These are phyloP conservation scores for Ceriops zippeliana DNA, from an alignment of 345 rosid species.

Conservation along the genomic window DNA sequence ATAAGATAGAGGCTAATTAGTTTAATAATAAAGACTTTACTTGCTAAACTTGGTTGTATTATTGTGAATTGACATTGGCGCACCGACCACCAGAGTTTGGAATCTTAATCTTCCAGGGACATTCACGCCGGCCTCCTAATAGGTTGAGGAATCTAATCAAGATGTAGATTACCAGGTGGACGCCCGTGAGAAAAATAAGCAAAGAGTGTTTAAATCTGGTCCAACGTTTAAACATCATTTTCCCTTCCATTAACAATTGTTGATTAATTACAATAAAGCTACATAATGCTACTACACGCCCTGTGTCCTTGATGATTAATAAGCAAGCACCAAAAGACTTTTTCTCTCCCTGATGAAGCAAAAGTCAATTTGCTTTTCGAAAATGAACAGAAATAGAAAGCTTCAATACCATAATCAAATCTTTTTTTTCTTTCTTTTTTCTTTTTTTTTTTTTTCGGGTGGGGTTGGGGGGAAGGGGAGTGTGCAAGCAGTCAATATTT, in stretches of 20 bases:
- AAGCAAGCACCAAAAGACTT: too few species aligned
- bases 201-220: neutral
- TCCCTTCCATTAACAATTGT: constrained; percentile 18
- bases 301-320: neutral
- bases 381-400: neutral
- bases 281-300: constrained; percentile 15
- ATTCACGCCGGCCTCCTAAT: neutral
- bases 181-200: neutral
- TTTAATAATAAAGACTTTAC: too few species aligned
- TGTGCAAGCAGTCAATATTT: too few species aligned
- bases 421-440: too few species aligned
- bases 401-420: neutral
- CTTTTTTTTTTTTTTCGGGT: too few species aligned
- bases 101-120: constrained; percentile 28
- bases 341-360: neutral
- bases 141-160: constrained; percentile 1
- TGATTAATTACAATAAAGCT: neutral
- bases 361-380: neutral
- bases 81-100: constrained; percentile 4
- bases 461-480: too few species aligned
- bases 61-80: neutral
- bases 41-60: neutral
- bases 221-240: constrained; percentile 7
- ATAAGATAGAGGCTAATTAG: too few species aligned
- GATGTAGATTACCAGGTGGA: neutral